Conservation (phyloP, 441 rosid genomes). For the Erodium trifolium region DNA sequence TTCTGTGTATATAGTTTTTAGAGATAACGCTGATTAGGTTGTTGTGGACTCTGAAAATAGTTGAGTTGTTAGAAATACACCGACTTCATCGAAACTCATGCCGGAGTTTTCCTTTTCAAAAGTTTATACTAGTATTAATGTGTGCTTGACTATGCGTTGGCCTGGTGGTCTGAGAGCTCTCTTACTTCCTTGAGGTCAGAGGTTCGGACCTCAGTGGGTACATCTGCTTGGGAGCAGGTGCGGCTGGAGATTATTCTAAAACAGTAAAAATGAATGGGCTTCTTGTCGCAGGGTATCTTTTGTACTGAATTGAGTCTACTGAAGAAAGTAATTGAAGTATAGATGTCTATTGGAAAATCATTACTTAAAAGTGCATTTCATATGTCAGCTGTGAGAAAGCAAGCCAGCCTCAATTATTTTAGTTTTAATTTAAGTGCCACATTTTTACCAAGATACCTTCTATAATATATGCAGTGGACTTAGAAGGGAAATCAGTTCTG, state of each 20-base stretch:
- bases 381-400: neutral
- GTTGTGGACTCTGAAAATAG: neutral
- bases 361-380: too few species aligned
- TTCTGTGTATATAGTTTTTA: neutral
- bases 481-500: conserved; percentile 94
- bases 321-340: neutral
- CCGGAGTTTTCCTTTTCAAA: neutral
- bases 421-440: neutral
- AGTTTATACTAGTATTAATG: neutral
- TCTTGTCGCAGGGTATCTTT: neutral
- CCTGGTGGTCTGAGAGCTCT: too few species aligned
- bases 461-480: conserved; percentile 52
- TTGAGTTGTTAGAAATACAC: conserved; percentile 2
- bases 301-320: neutral
- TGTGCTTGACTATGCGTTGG: neutral
- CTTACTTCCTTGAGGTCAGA: too few species aligned
- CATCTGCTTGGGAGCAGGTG: too few species aligned
- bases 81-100: neutral
- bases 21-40: neutral
- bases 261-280: neutral
- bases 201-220: too few species aligned
- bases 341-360: neutral
- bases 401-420: neutral
- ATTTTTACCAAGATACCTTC: neutral
- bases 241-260: neutral